phyloP scores from a whole-genome alignment of 371 early-diverging fungal species.

The Zopfochytrium polystomum region DNA sequence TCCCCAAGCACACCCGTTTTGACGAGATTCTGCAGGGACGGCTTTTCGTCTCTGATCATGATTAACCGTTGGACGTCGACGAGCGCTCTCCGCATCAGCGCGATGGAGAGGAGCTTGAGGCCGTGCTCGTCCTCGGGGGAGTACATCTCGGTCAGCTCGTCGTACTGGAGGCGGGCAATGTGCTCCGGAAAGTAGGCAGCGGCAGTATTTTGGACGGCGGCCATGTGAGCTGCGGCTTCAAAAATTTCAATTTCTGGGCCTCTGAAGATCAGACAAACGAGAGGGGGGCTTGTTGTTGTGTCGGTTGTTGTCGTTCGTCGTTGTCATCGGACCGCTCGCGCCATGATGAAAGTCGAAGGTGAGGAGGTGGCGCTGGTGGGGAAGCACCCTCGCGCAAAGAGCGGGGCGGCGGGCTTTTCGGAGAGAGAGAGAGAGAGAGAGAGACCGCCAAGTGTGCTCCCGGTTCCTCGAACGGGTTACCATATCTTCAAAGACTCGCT shows the following conservation, averaged over 20 bases:
- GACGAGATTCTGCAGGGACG: slow-evolving; percentile 72
- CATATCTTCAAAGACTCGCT: too few relatives aligned
- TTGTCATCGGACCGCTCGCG: too few relatives aligned
- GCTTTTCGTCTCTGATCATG: slow-evolving; percentile 79
- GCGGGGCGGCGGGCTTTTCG: too few relatives aligned
- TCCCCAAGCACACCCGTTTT: slow-evolving; percentile 87
- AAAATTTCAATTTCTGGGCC: neutral
- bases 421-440: too few relatives aligned
- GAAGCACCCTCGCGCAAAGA: too few relatives aligned
- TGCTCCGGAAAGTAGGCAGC: slow-evolving; percentile 33
- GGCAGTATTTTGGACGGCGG: neutral
- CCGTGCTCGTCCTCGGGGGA: slow-evolving; percentile 39
- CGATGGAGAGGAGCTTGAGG: slow-evolving; percentile 56
- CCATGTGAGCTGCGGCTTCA: neutral
- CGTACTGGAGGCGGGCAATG: slow-evolving; percentile 32
- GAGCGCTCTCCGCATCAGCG: slow-evolving; percentile 83
- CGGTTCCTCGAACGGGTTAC: too few relatives aligned
- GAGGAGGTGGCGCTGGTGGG: too few relatives aligned
- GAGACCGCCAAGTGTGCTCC: too few relatives aligned
- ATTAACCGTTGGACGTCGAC: slow-evolving; percentile 73
- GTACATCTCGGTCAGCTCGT: slow-evolving; percentile 43
- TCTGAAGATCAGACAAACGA: neutral
- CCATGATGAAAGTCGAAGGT: too few relatives aligned
- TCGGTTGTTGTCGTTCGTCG: too few relatives aligned
- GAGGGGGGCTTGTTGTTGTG: too few relatives aligned